Evolutionary conservation across 371 early-diverging fungal species (phyloP), one percentile per base, ranked within the genome.

Genomic region (Actinomucor elegans): DNA sequence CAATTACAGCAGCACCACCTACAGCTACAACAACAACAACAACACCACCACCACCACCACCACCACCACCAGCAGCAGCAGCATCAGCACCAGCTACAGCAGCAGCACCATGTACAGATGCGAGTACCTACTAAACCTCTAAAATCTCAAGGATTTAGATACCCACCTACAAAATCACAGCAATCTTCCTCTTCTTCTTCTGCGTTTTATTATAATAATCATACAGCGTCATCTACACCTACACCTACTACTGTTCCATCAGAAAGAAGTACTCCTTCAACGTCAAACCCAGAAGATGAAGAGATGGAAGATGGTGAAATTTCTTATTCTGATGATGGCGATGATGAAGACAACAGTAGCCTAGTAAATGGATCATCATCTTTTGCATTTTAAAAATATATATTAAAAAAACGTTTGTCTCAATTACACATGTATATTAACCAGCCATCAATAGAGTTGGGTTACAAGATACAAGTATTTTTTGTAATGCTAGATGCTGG

Each of bases 241-340:
- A 40, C 41, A 0, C 24, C 41, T 21, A 15, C n/a, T 8, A 38
- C 40, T 26, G 28, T 41, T 2, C 21, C 43, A n/a, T 10, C 28
- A 17, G 27, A 42, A 33, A 43, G 15, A 34, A 43, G 26, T 20
- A 44, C 52, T 0, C 35, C 55, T 11, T 47, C 46, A 5, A 46
- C 47, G 3, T 37, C 20, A 17, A 41, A 41, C 5, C 38, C 35
- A 7, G 55, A 59, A 21, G 60, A 60, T 24, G 57, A 57, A 14
- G 58, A 63, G 29, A 63, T 63, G 64, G 64, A 63, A 32, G 64
- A 63, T 27, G 64, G 64, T 20, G 58, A 63, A 35, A 58, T 63
- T 35, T 40, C 44, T 40, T 36, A 49, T 37, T 53, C 58, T 8
- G 63, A 57, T 15, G 57, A 61, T 28, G 55, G 52, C n/a, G 48